Evolutionary conservation across 192 early-diverging fungal species (phyloP), one percentile per base, ranked within the genome.

Genomic region (Backusella psychrophila): DNA sequence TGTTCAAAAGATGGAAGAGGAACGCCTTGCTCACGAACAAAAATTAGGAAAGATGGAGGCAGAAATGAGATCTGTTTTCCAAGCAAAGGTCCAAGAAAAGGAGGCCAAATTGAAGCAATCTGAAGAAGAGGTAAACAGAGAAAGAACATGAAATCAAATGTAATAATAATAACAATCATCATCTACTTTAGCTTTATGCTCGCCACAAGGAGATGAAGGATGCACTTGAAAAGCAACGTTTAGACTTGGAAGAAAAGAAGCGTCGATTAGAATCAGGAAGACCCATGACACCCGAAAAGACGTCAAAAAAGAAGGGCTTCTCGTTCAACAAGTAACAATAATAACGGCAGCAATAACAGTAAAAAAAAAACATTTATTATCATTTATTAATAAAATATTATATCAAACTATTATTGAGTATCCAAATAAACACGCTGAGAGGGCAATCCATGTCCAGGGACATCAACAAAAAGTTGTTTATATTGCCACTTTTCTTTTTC

Each of bases 171-270:
- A 17, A 35, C 46, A 23, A 44, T 4, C 1, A 21, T 66, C 33
- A 66, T 31, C 31, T 8, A 66, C 29, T 65, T 29, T 69, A 80
- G 88, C 87, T 99, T 39, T 95, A 97, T 82, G 95, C 96, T 21
- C 95, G 96, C 75, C 96, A 99, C 85, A 94, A 95, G 79, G 97
- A 98, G 80, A 98, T 99, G 97, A 98, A 98, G 91, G 93, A 96
- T 46, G 93, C 95, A 53, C 85, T 99, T 19, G 98, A 99, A 87
- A 94, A 94, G 83, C 96, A 98, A 81, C 88, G 95, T 34, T 65
- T 87, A 36, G 97, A 99, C 74, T 89, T 99, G 15, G 97, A 99
- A 72, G 96, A 97, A 29, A 96, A 96, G 94, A 96, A 95, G 89
- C 93, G 90, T 81, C 85, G 96, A 49, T 86, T 96, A 38, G 93